These are phyloP conservation scores for Skeletonema tropicum DNA, from an alignment of 108 stramenopile species.

Conservation along the genomic window DNA sequence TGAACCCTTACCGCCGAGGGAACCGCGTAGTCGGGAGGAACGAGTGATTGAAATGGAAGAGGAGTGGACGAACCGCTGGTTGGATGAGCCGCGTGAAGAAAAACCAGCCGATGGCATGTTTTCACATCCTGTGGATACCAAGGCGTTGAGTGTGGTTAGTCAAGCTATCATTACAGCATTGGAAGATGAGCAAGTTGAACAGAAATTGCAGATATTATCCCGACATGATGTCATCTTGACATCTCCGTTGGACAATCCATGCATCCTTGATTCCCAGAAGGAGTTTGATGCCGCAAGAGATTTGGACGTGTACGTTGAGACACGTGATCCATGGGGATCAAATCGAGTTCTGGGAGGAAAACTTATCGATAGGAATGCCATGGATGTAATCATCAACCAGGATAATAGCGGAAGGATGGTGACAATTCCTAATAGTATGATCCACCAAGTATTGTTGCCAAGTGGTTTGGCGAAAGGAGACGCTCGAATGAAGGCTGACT, in stretches of 20 bases:
- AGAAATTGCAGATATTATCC: constrained; percentile 58
- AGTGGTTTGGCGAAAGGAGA: constrained; percentile 41
- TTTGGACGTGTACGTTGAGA: constrained; percentile 72
- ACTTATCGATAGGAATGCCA: constrained; percentile 77
- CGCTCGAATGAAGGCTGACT: constrained; percentile 23
- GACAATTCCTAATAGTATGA: constrained; percentile 71
- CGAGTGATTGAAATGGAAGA: constrained; percentile 23
- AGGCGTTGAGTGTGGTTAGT: constrained; percentile 64
- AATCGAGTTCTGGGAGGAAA: constrained; percentile 81
- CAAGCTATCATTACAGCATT: constrained; percentile 67
- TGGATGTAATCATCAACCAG: constrained; percentile 84
- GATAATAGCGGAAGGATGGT: constrained; percentile 80
- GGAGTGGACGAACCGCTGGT: constrained; percentile 14
- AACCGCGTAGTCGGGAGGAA: constrained; percentile 32
- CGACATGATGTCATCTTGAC: constrained; percentile 82
- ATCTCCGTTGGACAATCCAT: constrained; percentile 55
- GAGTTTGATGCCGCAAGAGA: constrained; percentile 74
- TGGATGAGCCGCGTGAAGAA: constrained; percentile 17
- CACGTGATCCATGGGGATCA: constrained; percentile 81
- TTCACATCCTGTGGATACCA: constrained; percentile 59
- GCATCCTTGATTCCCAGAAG: constrained; percentile 73
- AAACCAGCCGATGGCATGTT: constrained; percentile 38
- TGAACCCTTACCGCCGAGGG: constrained; percentile 17
- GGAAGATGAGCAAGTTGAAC: constrained; percentile 59
- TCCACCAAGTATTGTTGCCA: constrained; percentile 42